Base-by-base conservation (phyloP, 176 grass and related monocot genomes). In the Elaeis guineensis region DNA sequence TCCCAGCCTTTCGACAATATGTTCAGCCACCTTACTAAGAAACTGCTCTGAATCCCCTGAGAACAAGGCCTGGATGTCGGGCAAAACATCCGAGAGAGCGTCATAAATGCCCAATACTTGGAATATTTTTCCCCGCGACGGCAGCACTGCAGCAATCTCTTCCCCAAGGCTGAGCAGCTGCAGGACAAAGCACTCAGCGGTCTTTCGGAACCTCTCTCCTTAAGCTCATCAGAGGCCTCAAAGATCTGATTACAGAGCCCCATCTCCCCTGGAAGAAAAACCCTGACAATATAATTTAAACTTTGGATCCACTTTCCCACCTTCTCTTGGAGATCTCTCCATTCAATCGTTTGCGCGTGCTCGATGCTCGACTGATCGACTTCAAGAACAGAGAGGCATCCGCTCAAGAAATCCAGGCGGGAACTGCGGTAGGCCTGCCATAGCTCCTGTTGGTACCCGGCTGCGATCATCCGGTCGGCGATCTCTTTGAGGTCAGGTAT, bases 141-240 rank as follows among this genome's bases (percentile, higher is more conserved):
- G 69, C 71, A 80, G 86, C 23, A 84, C 84, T 30, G 89, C 85
- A 2, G 93, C 87, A 80, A 91, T 80, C 8, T 81, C 93, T 50
- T 89, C 81, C 21, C 78, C 93, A 50, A 92, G 91, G 56, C 89
- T 89, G 20, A 97, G 80, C 56, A 92, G 66, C 58, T 92, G 93
- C 75, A 89, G 56, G 54, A 97, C 72, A 18, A 81, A 88, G 0
- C 73, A 76, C 63, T 97, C 89, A 51, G 84, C 76, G 1, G 84
- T 66, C 81, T 89, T 81, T 17, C 70, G 72, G 24, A 91, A 97
- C 70, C 93, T 91, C 51, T 92, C 84, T 85, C 87, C 65, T 80
- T 78, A 1, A 89, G 65, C 21, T 59, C 59, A 0, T 72, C 50
- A 20, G 83, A 73, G 0, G 69, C 50, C 6, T 56, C 69, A 12